A percentile compares a stretch with the other conserved stretches of the same genome.
Evolutionary conservation across 176 grass and related monocot species (phyloP).

Genomic region (Oryza longistaminata): DNA sequence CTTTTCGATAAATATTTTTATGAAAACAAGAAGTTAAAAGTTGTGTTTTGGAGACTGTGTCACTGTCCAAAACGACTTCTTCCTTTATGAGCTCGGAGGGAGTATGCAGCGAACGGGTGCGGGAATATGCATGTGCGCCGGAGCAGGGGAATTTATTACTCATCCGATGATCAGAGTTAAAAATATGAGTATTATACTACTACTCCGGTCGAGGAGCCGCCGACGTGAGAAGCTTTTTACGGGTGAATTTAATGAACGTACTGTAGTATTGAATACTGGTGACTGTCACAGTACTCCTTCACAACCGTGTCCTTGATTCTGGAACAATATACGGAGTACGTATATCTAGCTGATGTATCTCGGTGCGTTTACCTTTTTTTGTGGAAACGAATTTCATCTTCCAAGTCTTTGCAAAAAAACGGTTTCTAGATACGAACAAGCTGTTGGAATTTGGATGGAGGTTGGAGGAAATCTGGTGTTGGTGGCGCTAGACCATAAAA

Average conservation of each 20-base stretch:
- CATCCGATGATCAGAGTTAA: neutral
- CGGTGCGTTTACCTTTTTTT: neutral
- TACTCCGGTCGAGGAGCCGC: neutral
- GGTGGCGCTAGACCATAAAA: slow-evolving; percentile 7
- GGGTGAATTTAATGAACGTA: neutral
- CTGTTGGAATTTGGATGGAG: neutral
- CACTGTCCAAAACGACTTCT: too few relatives aligned
- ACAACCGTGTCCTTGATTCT: neutral
- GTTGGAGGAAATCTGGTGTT: neutral
- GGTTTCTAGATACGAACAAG: neutral
- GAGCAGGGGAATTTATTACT: neutral
- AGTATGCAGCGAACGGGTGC: neutral
- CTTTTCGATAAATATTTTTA: too few relatives aligned
- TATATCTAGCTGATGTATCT: neutral
- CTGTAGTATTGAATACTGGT: neutral
- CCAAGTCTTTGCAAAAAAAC: neutral
- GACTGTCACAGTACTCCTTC: neutral
- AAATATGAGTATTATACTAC: too few relatives aligned
- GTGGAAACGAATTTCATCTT: neutral
- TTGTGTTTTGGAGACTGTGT: too few relatives aligned
- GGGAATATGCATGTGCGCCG: neutral
- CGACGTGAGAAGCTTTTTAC: neutral
- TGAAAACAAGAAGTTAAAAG: too few relatives aligned
- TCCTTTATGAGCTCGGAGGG: too few relatives aligned
- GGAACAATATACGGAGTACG: neutral